Conservation (phyloP, 805 yeast genomes). For the Zygosaccharomyces pseudorouxii region DNA sequence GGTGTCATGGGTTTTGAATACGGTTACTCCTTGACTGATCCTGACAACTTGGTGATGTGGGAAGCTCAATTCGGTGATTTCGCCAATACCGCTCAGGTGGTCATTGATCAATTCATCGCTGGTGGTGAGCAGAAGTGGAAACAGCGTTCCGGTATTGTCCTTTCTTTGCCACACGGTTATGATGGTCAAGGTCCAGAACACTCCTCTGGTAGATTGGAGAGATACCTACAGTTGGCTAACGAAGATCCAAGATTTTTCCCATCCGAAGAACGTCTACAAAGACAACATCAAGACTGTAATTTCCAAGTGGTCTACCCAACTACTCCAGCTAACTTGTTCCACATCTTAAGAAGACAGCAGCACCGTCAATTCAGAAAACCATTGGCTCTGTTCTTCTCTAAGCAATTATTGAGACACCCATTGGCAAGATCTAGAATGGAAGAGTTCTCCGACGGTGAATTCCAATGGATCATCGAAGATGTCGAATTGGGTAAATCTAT, state of each 20-base stretch:
- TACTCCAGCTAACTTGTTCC: constrained; percentile 96
- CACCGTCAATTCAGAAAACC: constrained; percentile 98
- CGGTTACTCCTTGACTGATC: constrained; percentile 96
- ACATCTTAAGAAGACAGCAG: constrained; percentile 95
- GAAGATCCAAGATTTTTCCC: constrained; percentile 97
- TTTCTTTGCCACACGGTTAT: constrained; percentile 97
- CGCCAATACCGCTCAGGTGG: constrained; percentile 98
- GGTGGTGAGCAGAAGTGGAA: constrained; percentile 98
- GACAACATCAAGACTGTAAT: constrained; percentile 99
- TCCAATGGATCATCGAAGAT: constrained; percentile 96
- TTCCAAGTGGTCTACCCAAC: constrained; percentile 98
- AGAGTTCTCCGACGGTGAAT: constrained; percentile 88
- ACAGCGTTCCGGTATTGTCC: constrained; percentile 94
- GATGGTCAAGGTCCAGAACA: constrained; percentile 99
- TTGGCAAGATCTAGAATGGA: constrained; percentile 79
- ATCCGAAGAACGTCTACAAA: constrained; percentile 73
- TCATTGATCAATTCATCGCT: constrained; percentile 92
- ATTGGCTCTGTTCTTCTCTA: constrained; percentile 81
- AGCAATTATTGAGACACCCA: constrained; percentile 93
- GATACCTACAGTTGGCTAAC: constrained; percentile 91
- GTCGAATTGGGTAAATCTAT: constrained; percentile 75
- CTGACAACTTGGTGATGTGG: constrained; percentile 97
- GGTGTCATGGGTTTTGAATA: constrained; percentile 99
- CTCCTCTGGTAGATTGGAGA: constrained; percentile 94
- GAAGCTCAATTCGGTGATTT: constrained; percentile 99